These are phyloP conservation scores for Trypanosoma congolense DNA, from an alignment of 208 protist species.

Conservation along the genomic window DNA sequence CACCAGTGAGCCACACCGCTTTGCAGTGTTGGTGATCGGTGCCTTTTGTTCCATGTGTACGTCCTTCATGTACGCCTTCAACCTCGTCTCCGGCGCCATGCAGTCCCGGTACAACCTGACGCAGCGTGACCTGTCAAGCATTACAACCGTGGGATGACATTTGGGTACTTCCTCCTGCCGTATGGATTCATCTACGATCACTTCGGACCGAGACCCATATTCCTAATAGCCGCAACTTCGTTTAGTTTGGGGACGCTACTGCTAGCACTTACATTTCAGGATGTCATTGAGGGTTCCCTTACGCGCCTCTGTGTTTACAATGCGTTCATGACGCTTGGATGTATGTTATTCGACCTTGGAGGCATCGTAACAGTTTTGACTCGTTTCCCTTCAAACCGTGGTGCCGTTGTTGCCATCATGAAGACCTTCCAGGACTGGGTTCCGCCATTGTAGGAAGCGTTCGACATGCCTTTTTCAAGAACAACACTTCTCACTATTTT, in stretches of 20 bases:
- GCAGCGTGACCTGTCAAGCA: constrained; percentile 61
- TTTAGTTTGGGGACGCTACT: constrained; percentile 38
- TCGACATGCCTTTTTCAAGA: constrained; percentile 62
- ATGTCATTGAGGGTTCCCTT: constrained; percentile 24
- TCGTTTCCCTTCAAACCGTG: constrained; percentile 38
- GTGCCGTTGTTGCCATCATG: constrained; percentile 41
- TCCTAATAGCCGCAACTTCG: constrained; percentile 16
- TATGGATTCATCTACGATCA: constrained; percentile 53
- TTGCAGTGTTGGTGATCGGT: constrained; percentile 22
- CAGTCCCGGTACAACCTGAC: constrained; percentile 27
- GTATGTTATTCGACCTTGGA: constrained; percentile 38
- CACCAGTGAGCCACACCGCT: constrained; percentile 14
- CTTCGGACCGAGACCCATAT: constrained; percentile 33
- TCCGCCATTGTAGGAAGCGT: constrained; percentile 30
- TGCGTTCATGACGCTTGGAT: constrained; percentile 54
- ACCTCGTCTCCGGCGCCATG: constrained; percentile 38
- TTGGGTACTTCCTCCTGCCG: constrained; percentile 40
- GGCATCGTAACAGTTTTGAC: constrained; percentile 45
- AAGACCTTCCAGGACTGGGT: constrained; percentile 50
- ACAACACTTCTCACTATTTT: constrained; percentile 41
- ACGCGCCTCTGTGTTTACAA: constrained; percentile 36
- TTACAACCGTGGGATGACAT: constrained; percentile 46
- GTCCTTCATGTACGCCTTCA: constrained; percentile 55
- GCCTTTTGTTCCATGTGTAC: constrained; percentile 20
- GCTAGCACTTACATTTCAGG: constrained; percentile 41